Base-by-base conservation (phyloP, 140 eudicot species). In the Oenanthe javanica region DNA sequence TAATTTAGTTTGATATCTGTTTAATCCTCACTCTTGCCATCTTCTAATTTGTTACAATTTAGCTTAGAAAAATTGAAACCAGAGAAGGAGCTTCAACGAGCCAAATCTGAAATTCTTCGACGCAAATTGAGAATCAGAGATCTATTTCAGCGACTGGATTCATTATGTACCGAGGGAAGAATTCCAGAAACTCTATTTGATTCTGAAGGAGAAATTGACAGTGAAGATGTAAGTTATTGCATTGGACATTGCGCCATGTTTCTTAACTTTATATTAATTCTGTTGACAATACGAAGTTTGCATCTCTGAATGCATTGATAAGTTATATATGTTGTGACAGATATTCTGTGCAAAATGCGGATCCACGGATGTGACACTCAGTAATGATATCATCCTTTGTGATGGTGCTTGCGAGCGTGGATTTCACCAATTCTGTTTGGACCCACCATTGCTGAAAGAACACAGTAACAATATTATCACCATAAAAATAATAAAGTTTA, bases 361-460 rank as follows among this genome's bases (percentile, higher is more conserved):
- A 45, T 86, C 87, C 18, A 84, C 79, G 81, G 97, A 94, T n/a
- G 81, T 92, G 82, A 72, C 83, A 14, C 82, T 83, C 76, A 92
- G 88, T 76, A 90, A 94, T 80, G 98, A 94, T 79, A 94, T 94
- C 80, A 90, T 94, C 70, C 97, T 94, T 6, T 94, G 98, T 66
- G 98, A 94, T 82, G 98, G 98, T 50, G 80, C 84, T 2, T 94
- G 98, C 84, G 96, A 94, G 67, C 97, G 98, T 79, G 98, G 97
- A 77, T 94, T 94, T 63, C 98, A 94, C 89, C 98, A 94, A 82
- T 90, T 86, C 76, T 94, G 98, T 85, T 80, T 94, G 83, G 87
- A 87, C 3, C 98, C 98, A 64, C 97, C 97, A 47, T 83, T 94
- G 77, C 79, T 86, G 85, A 90, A 88, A 87, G 94, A 92, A 83